These are phyloP conservation scores for Solanum ossicruentum DNA, from an alignment of 257 asterid species.

Conservation along the genomic window DNA sequence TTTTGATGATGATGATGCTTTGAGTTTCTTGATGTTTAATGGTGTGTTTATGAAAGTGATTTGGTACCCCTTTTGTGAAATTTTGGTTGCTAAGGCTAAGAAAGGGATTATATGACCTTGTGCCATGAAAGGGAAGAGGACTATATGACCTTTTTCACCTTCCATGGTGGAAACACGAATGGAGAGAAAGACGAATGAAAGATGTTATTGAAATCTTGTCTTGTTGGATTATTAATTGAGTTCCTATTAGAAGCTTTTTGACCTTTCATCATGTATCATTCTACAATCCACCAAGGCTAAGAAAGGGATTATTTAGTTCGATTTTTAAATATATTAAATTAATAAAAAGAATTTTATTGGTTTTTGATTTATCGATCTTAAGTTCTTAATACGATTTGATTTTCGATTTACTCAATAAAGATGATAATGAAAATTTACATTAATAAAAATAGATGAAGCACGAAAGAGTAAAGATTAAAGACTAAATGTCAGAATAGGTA, in stretches of 20 bases:
- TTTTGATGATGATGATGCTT: constrained; percentile 4
- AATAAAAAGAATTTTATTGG: no score
- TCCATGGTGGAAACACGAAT: background rate
- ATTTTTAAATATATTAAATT: no score
- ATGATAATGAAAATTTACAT: no score
- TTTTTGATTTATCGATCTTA: no score
- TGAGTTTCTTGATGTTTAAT: constrained; percentile 37
- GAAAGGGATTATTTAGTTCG: no score
- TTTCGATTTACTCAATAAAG: no score
- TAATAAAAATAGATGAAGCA: no score
- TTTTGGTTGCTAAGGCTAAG: constrained; percentile 3
- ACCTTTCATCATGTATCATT: background rate
- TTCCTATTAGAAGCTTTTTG: background rate
- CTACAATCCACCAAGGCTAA: no score
- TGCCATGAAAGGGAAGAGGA: constrained; percentile 16
- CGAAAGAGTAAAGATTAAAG: no score
- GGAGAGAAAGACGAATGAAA: background rate
- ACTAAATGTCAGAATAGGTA: no score
- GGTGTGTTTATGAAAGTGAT: constrained; percentile 23
- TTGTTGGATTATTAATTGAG: background rate
- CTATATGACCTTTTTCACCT: background rate
- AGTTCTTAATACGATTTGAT: no score
- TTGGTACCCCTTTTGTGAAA: background rate
- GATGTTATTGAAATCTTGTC: background rate
- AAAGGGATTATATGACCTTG: constrained; percentile 18